Evolutionary conservation across 2,329 filamentous ascomycete genomes (phyloP).

Genomic region (Diaporthe sp.): DNA sequence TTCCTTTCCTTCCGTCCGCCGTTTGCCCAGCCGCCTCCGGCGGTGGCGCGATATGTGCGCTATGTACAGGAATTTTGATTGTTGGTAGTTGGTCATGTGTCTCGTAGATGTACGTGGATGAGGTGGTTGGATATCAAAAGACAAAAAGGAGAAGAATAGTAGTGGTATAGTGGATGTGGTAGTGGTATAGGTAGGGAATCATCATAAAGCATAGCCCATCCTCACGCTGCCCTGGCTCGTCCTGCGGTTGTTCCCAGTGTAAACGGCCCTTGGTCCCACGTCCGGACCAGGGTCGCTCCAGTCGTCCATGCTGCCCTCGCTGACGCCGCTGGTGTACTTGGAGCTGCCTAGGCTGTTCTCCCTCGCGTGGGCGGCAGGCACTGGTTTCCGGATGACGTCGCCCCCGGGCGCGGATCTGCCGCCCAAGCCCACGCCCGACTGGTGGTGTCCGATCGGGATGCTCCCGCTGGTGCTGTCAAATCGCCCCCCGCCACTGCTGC

Average conservation of each 20-base stretch:
- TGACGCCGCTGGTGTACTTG: conserved; percentile 67
- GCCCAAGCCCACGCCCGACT: conserved; percentile 44
- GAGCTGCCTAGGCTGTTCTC: conserved; percentile 55
- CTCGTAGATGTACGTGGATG: conserved; percentile 14
- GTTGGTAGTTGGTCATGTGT: conserved; percentile 25
- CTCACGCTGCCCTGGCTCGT: conserved; percentile 31
- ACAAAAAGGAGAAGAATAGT: conserved; percentile 11
- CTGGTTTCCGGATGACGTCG: conserved; percentile 47
- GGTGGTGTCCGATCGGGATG: conserved; percentile 34
- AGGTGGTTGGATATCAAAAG: conserved; percentile 12
- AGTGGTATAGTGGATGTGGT: not conserved
- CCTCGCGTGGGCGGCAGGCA: conserved; percentile 51
- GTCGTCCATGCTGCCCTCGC: conserved; percentile 52
- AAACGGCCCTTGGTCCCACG: conserved; percentile 56
- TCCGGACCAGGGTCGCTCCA: conserved; percentile 71
- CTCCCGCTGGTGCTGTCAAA: conserved; percentile 15
- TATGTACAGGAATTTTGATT: conserved; percentile 27
- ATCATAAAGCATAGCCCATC: conserved; percentile 38
- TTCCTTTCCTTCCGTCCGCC: not conserved
- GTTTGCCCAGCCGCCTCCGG: not conserved
- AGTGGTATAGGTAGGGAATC: not conserved
- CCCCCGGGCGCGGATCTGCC: conserved; percentile 39
- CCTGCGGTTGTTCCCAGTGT: conserved; percentile 1
- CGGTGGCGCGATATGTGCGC: conserved; percentile 3
- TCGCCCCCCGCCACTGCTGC: conserved; percentile 37